Percentiles rank a stretch among this genome's conserved stretches.
Conservation (phyloP, 805 yeast genomes). For the Saccharomycopsis oosterbeekiorum region DNA sequence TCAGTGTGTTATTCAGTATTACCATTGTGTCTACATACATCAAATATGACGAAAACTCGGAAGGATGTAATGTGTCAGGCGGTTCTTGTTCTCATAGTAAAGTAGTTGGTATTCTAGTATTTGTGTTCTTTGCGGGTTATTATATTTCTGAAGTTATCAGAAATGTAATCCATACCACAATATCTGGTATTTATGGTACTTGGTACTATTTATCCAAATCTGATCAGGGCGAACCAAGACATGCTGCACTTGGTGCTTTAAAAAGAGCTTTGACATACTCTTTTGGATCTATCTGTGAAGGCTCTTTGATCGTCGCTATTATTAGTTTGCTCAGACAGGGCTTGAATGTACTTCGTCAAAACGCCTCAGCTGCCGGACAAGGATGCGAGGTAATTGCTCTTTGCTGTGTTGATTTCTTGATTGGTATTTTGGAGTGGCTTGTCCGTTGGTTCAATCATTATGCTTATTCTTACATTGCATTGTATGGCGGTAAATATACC, state of each 20-base stretch:
- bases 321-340: constrained; percentile 57
- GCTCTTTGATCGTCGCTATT: constrained; percentile 62
- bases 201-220: constrained; percentile 80
- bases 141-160: constrained; percentile 74
- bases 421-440: constrained; percentile 66
- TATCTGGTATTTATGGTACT: constrained; percentile 78
- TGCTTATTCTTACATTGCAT: constrained; percentile 78
- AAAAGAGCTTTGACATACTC: constrained; percentile 75
- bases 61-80: constrained; percentile 40
- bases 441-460: constrained; percentile 82
- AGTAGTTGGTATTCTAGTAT: constrained; percentile 60
- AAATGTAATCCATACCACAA: constrained; percentile 70
- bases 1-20: constrained; percentile 54
- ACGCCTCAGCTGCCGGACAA: constrained; percentile 42
- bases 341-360: constrained; percentile 41
- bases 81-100: constrained; percentile 50
- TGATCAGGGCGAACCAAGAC: constrained; percentile 67
- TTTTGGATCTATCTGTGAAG: constrained; percentile 84
- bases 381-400: constrained; percentile 43
- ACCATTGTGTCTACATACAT: constrained; percentile 70
- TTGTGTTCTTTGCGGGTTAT: constrained; percentile 74
- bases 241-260: constrained; percentile 76
- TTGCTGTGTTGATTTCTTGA: constrained; percentile 45
- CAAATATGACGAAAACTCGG: constrained; percentile 52
- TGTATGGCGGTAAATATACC: constrained; percentile 74